A percentile compares a stretch with the other conserved stretches of the same genome.
These are phyloP conservation scores for Pisolithus thermaeus DNA, from an alignment of 1,284 basidiomycete genomes.

Conservation along the genomic window DNA sequence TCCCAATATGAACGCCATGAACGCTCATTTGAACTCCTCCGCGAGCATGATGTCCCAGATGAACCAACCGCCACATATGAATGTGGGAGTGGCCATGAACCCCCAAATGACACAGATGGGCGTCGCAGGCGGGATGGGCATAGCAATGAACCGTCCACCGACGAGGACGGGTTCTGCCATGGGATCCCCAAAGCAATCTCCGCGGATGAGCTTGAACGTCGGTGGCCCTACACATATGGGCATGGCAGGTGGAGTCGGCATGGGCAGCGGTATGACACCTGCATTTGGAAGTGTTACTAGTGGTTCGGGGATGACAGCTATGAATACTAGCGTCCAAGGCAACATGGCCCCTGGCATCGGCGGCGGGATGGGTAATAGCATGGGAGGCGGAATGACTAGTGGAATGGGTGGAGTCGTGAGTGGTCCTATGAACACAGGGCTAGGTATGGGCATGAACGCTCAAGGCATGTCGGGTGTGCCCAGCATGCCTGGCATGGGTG, in stretches of 20 bases:
- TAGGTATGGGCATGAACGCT: slow-evolving; percentile 15
- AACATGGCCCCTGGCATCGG: slow-evolving; percentile 12
- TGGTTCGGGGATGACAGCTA: slow-evolving; percentile 7
- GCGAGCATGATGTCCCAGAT: slow-evolving; percentile 14
- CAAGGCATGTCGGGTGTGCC: slow-evolving; percentile 16
- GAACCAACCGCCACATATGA: slow-evolving; percentile 16
- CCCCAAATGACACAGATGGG: slow-evolving; percentile 13
- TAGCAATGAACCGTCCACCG: slow-evolving; percentile 24
- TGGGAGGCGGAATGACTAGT: slow-evolving; percentile 8
- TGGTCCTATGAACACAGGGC: slow-evolving; percentile 14
- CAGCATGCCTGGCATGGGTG: slow-evolving; percentile 12
- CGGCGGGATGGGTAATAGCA: slow-evolving; percentile 8
- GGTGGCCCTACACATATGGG: slow-evolving; percentile 6
- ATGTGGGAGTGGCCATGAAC: slow-evolving; percentile 5
- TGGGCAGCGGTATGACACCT: background rate
- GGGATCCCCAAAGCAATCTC: slow-evolving; percentile 26
- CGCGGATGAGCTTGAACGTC: slow-evolving; percentile 15
- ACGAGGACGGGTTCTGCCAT: slow-evolving; percentile 25
- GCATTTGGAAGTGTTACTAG: slow-evolving; percentile 1
- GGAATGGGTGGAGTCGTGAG: slow-evolving; percentile 3
- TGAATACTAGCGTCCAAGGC: slow-evolving; percentile 9
- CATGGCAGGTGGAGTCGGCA: background rate
- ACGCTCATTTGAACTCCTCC: slow-evolving; percentile 10
- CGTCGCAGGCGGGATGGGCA: slow-evolving; percentile 10
- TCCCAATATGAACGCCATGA: slow-evolving; percentile 5